Percentiles rank a stretch among this genome's conserved stretches.
These are phyloP conservation scores for Coemansia sp. DNA, from an alignment of 192 early-diverging fungal genomes.

Conservation along the genomic window DNA sequence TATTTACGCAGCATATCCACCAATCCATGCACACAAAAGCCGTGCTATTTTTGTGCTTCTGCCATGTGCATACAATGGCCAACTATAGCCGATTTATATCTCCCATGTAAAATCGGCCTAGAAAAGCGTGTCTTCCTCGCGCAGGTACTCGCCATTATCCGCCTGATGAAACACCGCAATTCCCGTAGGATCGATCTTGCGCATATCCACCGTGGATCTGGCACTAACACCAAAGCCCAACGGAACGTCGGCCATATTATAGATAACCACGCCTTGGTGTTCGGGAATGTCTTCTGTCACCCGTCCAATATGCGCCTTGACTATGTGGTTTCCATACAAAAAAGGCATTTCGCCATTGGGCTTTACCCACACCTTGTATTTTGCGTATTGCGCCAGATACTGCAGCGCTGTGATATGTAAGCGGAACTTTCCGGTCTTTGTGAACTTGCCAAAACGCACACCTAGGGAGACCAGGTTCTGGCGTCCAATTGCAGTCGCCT, in stretches of 20 bases:
- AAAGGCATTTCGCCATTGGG: constrained; percentile 99
- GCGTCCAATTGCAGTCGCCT: constrained; percentile 77
- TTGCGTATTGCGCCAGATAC: constrained; percentile 90
- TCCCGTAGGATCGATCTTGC: constrained; percentile 92
- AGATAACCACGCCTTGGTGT: constrained; percentile 95
- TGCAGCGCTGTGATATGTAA: constrained; percentile 93
- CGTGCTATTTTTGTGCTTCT: not conserved
- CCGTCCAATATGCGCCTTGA: constrained; percentile 95
- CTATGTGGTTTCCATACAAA: constrained; percentile 96
- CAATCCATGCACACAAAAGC: not conserved
- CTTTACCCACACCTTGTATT: constrained; percentile 99
- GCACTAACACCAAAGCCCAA: constrained; percentile 98
- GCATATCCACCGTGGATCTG: constrained; percentile 84
- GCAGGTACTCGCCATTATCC: constrained; percentile 96
- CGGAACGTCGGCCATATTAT: constrained; percentile 90
- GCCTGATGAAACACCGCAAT: constrained; percentile 96
- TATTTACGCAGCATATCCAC: not conserved
- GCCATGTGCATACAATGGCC: not conserved
- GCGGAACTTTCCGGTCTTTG: constrained; percentile 96
- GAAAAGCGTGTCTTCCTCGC: constrained; percentile 74
- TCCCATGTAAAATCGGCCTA: constrained; percentile 20
- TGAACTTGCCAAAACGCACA: constrained; percentile 98
- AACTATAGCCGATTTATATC: not conserved
- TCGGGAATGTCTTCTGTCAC: constrained; percentile 98
- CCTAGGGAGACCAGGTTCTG: constrained; percentile 89